These are phyloP conservation scores for Zelopaecilomyces penicillatus DNA, from an alignment of 2,329 filamentous ascomycete genomes.

Conservation along the genomic window DNA sequence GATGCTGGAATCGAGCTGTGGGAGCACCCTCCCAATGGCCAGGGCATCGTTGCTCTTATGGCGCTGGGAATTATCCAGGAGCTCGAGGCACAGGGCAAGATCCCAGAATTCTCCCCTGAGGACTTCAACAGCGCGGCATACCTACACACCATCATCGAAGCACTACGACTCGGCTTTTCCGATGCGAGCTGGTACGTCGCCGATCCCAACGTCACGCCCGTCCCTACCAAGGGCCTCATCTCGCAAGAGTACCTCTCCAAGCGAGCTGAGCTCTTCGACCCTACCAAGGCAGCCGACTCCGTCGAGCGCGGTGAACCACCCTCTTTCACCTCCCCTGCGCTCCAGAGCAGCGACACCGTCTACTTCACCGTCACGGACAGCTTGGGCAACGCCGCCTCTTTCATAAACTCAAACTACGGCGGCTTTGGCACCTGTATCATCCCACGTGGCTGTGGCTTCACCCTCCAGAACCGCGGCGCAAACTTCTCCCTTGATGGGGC, in stretches of 20 bases:
- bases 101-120: constrained; percentile 57
- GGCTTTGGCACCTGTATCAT: constrained; percentile 86
- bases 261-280: constrained; percentile 51
- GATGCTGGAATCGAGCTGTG: constrained; percentile 66
- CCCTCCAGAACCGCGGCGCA: constrained; percentile 83
- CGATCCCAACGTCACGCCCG: constrained; percentile 63
- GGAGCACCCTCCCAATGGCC: constrained; percentile 95
- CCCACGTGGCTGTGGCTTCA: constrained; percentile 80
- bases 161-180: constrained; percentile 80
- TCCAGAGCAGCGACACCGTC: constrained; percentile 83
- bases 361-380: constrained; percentile 83
- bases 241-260: constrained; percentile 65
- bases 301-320: constrained; percentile 54
- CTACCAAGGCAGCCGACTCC: constrained; percentile 49
- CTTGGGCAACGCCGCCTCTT: constrained; percentile 82
- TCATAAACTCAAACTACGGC: constrained; percentile 93
- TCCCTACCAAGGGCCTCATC: constrained; percentile 64
- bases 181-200: constrained; percentile 87
- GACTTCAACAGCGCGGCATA: constrained; percentile 79
- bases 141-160: constrained; percentile 81
- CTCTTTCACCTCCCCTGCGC: constrained; percentile 55
- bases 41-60: constrained; percentile 92
- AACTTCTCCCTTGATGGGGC: constrained; percentile 66
- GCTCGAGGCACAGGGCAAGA: constrained; percentile 65
- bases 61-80: constrained; percentile 85